Evolutionary conservation across 2,329 filamentous ascomycete species (phyloP), one percentile per base, ranked within the genome.

Genomic region (Pseudogymnoascus verrucosus): DNA sequence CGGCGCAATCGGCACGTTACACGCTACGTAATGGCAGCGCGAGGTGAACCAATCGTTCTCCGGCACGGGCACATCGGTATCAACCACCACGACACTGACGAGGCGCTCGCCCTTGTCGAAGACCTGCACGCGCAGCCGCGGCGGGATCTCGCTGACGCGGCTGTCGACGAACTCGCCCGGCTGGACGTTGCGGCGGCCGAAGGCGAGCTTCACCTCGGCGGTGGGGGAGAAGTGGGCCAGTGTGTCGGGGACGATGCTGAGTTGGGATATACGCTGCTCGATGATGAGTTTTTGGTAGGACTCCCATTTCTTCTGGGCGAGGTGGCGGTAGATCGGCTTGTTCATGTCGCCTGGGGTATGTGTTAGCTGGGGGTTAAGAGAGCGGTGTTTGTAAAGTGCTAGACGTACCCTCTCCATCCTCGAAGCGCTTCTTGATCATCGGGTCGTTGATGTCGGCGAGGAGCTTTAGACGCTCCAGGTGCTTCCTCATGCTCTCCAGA

Each of bases 401-500:
- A 16, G 14, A 75, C 83, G 70, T 79, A 96, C 93, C 92, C 71
- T 88, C 77, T 23, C 93, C 92, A 76, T 98, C 93, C 74, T 99
- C 95, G 69, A 96, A 98, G 68, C 85, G 88, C 78, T 91, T 90
- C 84, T 97, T 97, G 66, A 98, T 91, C 39, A 91, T 71, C 0
- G 95, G 95, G 73, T 98, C 95, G 75, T 98, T 98, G 76, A 96
- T 92, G 73, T 99, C 95, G 23, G 92, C 93, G 66, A 89, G 78
- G 40, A 99, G 88, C 83, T 97, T 96, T 73, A 96, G 79, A 63
- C 87, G 76, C 73, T 96, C 89, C 63, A 97, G 73, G 70, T 91
- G 79, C 68, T 83, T 79, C 71, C 84, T 80, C 86, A 97, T 84
- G 69, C 87, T 89, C 54, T 79, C 78, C 65, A 98, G 71, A 68